Percentiles rank a stretch among this genome's conserved stretches.
These are phyloP conservation scores for Ceratobasidium sp. DNA, from an alignment of 1,284 basidiomycete species.

Conservation along the genomic window DNA sequence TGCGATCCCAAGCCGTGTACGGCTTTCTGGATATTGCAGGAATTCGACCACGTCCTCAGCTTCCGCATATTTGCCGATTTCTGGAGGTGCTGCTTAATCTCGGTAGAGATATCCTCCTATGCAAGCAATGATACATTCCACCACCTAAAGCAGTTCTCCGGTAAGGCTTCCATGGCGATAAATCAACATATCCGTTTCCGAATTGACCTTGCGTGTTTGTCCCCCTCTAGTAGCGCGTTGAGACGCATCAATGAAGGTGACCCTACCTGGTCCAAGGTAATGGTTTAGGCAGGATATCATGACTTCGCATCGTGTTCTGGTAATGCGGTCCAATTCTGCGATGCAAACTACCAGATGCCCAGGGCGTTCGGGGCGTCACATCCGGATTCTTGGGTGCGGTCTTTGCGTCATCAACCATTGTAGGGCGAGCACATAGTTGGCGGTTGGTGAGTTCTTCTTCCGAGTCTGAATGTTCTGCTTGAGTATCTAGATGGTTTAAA, in stretches of 20 bases:
- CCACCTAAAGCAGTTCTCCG: not conserved
- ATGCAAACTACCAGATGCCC: slow-evolving; percentile 5
- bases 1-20: not conserved
- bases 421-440: too few relatives aligned
- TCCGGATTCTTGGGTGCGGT: not conserved
- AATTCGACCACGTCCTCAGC: slow-evolving; percentile 46
- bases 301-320: not conserved
- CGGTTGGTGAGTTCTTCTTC: too few relatives aligned
- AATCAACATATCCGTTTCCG: slow-evolving; percentile 9
- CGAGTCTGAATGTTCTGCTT: too few relatives aligned
- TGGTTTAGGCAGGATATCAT: slow-evolving; percentile 26
- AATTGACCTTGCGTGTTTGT: not conserved
- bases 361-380: not conserved
- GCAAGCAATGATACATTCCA: slow-evolving; percentile 25
- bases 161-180: slow-evolving; percentile 21
- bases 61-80: slow-evolving; percentile 42
- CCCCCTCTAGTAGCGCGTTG: not conserved
- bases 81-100: slow-evolving; percentile 37
- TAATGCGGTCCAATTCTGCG: not conserved
- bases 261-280: not conserved
- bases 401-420: not conserved
- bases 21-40: slow-evolving; percentile 12
- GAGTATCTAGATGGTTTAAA: too few relatives aligned
- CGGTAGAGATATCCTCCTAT: slow-evolving; percentile 44
- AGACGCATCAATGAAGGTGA: slow-evolving; percentile 13